Evolutionary conservation across 768 basidiomycete species (phyloP), one percentile per base, ranked within the genome.

Genomic region (Leucosporidium creatinivorum): DNA sequence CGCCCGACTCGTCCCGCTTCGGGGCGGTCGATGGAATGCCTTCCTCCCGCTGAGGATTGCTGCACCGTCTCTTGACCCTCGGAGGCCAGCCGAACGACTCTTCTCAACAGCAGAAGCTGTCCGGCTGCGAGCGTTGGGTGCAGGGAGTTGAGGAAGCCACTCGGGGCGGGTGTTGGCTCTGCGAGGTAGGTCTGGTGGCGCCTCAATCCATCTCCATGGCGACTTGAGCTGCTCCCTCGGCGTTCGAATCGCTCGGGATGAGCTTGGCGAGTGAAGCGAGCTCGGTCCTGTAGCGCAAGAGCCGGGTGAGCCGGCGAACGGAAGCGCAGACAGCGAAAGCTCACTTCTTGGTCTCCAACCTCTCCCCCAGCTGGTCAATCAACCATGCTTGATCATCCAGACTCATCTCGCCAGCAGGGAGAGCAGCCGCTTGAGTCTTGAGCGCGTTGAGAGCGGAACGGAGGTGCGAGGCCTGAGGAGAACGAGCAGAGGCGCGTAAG

Each of bases 121-220:
- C n/a, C n/a, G n/a, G n/a, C n/a, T n/a, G n/a, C n/a, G n/a, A n/a
- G n/a, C n/a, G n/a, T n/a, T n/a, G n/a, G n/a, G n/a, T n/a, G n/a
- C n/a, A n/a, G n/a, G n/a, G n/a, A n/a, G n/a, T n/a, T n/a, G n/a
- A n/a, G n/a, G n/a, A n/a, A n/a, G n/a, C n/a, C n/a, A n/a, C n/a
- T n/a, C n/a, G n/a, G n/a, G n/a, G n/a, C n/a, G n/a, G n/a, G n/a
- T n/a, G n/a, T n/a, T n/a, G n/a, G n/a, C n/a, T n/a, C n/a, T n/a
- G n/a, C n/a, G n/a, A n/a, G n/a, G n/a, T n/a, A n/a, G n/a, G n/a
- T n/a, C n/a, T n/a, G n/a, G n/a, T 13, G 39, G 39, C 39, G 39
- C 39, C 13, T 44, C 39, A 56, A 23, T 56, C 55, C 30, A 31
- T 56, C 55, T 56, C 55, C 55, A 56, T 56, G 30, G 55, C 55